phyloP scores from a whole-genome alignment of 2,329 filamentous ascomycete genomes.

The Monascus ruber region DNA sequence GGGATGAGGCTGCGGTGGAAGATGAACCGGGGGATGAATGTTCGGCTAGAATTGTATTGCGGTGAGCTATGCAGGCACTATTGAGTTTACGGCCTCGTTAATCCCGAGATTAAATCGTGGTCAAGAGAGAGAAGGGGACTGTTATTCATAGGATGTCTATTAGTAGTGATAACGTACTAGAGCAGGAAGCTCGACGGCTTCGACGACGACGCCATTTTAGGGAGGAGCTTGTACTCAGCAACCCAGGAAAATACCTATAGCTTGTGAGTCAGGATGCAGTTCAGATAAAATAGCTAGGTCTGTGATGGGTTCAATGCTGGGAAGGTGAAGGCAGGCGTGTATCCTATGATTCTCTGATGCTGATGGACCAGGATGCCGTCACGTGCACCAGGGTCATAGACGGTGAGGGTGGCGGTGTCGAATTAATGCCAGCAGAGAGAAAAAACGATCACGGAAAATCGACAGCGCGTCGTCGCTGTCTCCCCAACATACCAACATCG shows the following conservation, averaged over 20 bases:
- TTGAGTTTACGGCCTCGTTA: constrained; percentile 5
- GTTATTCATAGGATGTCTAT: neutral
- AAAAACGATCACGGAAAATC: no score
- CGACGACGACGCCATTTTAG: constrained; percentile 57
- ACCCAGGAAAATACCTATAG: no score
- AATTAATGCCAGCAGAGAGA: no score
- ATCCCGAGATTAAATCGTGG: neutral
- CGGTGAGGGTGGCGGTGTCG: no score
- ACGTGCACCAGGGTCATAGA: neutral
- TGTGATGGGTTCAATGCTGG: no score
- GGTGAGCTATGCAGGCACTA: constrained; percentile 88
- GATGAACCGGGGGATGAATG: constrained; percentile 78
- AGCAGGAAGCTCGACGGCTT: constrained; percentile 55
- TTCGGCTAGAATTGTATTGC: constrained; percentile 85
- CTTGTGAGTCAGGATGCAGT: no score
- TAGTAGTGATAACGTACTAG: constrained; percentile 45
- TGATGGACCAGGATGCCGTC: constrained; percentile 1
- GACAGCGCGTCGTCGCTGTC: no score
- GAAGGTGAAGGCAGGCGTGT: no score
- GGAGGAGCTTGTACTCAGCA: no score
- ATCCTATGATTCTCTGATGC: no score
- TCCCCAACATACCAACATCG: no score
- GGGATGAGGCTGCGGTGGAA: constrained; percentile 72
- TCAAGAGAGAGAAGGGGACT: neutral
- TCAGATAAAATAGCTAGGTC: no score